Evolutionary conservation across 495 filamentous ascomycete genomes (phyloP), one percentile per base, ranked within the genome.

Genomic region (Bombardia bombarda): DNA sequence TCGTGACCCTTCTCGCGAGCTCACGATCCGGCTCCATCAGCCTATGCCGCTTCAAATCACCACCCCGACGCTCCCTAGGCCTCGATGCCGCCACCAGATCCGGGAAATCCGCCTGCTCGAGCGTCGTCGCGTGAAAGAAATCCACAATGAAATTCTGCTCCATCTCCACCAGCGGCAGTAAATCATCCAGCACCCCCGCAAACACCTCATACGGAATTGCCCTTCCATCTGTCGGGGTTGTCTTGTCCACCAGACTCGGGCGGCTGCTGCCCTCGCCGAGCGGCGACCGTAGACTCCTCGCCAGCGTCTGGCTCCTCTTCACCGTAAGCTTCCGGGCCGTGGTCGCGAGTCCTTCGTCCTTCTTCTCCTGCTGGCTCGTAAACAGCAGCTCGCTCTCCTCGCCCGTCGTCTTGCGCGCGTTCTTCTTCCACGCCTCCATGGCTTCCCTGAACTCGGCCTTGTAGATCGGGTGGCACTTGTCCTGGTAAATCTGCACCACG

Each of bases 131-230:
- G 43, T 95, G 88, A 69, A 96, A 97, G 63, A 95, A 92, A 42
- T 92, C 85, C 18, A 93, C 79, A 21, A 95, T 68, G 53, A 96
- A 97, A 55, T 95, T 95, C 60, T 97, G 90, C 66, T 97, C 90
- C 47, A 84, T 84, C 37, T 83, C 82, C 30, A 95, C 79, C 45
- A 92, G 75, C 17, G 79, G 82, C 34, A 87, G 62, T 42, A 86
- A 77, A 60, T 95, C 87, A 37, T 84, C 79, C 32, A 96, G 67
- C 13, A 82, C 76, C 25, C 83, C 83, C 2, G 79, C 71, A 63
- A 95, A 95, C n/a, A 80, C 82, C 65, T 95, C 90, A 46, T 78
- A 87, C 1, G 86, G 76, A 30, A 85, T 73, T 18, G 86, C 69
- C 46, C 78, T 77, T 30, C 83, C 81, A 47, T 78, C 74, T n/a